Evolutionary conservation across 768 basidiomycete species (phyloP), one percentile per base, ranked within the genome.

Genomic region (Rhizopogon sp.): DNA sequence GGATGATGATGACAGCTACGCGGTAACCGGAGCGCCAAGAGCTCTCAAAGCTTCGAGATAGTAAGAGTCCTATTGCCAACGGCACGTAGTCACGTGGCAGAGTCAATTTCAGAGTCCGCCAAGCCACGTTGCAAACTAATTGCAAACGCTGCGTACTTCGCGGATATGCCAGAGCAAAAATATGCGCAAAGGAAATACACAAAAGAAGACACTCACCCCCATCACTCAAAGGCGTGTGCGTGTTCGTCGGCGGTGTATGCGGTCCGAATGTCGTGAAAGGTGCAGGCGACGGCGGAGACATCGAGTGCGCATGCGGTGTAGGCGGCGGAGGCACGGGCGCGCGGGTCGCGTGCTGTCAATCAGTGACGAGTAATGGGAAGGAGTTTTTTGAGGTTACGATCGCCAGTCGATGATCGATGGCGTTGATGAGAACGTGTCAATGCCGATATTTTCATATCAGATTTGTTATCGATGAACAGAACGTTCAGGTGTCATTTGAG

Each of bases 181-280:
- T 31, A 53, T 10, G 17, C 5, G 5, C n/a, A 33, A 37, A 20
- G 35, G 20, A 10, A 25, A 28, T 4, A n/a, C 4, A n/a, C 1
- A 42, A 14, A 47, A 54, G 33, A 35, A 16, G 25, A 20, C 31
- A 62, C 67, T 68, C 56, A 70, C 67, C 64, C 2, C 46, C 22
- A 39, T 68, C 67, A 14, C 68, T 68, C 28, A 55, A 56, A 29
- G 66, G 66, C 8, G 66, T 68, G 10, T 60, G 58, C 6, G 64
- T 53, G 17, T 70, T 62, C 2, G 61, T 54, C 29, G 68, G 57
- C 14, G 66, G 59, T 2, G 66, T 67, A 51, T 37, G 35, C 9
- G 47, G 14, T 14, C 33, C 35, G 22, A 62, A 55, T 4, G 56
- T 55, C 16, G 66, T 55, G 46, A 63, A 58, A 3, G 60, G 50